Percentiles rank a stretch among this genome's conserved stretches.
Conservation (phyloP, 495 filamentous ascomycete species). For the Annulohypoxylon maeteangense region DNA sequence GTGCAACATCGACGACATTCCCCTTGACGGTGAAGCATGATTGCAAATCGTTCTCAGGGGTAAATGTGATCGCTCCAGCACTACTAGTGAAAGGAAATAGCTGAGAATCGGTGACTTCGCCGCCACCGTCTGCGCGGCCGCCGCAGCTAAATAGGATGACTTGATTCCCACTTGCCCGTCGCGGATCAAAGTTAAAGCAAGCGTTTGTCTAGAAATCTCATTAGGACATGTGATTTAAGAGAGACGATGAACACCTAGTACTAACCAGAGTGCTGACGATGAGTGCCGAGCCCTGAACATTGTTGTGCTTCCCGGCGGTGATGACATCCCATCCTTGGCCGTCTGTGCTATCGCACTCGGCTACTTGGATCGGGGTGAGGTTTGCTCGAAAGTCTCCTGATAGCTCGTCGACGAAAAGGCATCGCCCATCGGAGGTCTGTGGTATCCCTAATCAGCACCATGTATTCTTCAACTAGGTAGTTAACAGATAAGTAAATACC, state of each 20-base stretch:
- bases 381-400: slow-evolving; percentile 68
- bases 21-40: slow-evolving; percentile 60
- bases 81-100: slow-evolving; percentile 58
- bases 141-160: slow-evolving; percentile 65
- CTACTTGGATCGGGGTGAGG: slow-evolving; percentile 63
- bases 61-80: slow-evolving; percentile 54
- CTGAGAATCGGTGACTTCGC: slow-evolving; percentile 61
- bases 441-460: slow-evolving; percentile 3
- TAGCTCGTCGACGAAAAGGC: slow-evolving; percentile 63
- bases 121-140: slow-evolving; percentile 65
- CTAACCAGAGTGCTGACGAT: slow-evolving; percentile 63
- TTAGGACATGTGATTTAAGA: neutral
- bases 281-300: slow-evolving; percentile 55
- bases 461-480: neutral
- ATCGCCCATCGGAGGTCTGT: slow-evolving; percentile 62
- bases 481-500: slow-evolving; percentile 49
- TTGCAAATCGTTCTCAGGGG: slow-evolving; percentile 55
- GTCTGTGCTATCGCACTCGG: slow-evolving; percentile 58
- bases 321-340: slow-evolving; percentile 67
- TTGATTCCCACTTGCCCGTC: slow-evolving; percentile 59
- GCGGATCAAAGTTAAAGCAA: slow-evolving; percentile 65
- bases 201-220: slow-evolving; percentile 58
- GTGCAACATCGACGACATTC: slow-evolving; percentile 56
- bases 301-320: slow-evolving; percentile 62
- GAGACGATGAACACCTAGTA: neutral